Evolutionary conservation across 495 filamentous ascomycete genomes (phyloP).

Genomic region (Penicillium canescens): DNA sequence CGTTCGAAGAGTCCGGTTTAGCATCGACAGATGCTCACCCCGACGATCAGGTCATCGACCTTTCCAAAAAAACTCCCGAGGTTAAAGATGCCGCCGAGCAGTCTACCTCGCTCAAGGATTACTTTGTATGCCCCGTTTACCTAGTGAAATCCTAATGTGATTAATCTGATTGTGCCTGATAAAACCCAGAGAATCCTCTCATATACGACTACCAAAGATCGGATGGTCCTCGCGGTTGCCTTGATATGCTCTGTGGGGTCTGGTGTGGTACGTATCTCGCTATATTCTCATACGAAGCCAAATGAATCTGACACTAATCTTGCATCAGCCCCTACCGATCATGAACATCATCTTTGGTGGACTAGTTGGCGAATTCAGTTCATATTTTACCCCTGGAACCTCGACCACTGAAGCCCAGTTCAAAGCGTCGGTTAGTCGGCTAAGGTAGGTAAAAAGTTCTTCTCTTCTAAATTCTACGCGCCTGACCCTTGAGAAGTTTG

Average conservation of each 20-base stretch:
- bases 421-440: slow-evolving; percentile 22
- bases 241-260: too few species aligned
- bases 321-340: slow-evolving; percentile 36
- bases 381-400: slow-evolving; percentile 26
- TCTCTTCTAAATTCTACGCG: too few species aligned
- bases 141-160: too few species aligned
- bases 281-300: neutral
- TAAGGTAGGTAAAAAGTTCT: slow-evolving; percentile 12
- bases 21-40: neutral
- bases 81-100: slow-evolving; percentile 1
- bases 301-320: neutral
- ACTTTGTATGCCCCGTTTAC: neutral
- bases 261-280: neutral
- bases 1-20: neutral
- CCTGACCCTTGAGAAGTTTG: slow-evolving; percentile 8
- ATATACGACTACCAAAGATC: too few species aligned
- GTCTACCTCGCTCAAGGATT: neutral
- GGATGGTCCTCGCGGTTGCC: too few species aligned
- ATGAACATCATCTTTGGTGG: slow-evolving; percentile 50
- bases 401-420: slow-evolving; percentile 29
- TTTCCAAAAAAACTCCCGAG: neutral
- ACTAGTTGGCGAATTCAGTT: slow-evolving; percentile 40
- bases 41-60: neutral
- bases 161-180: too few species aligned
- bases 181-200: too few species aligned